These are phyloP conservation scores for Trametes sanguinea DNA, from an alignment of 768 basidiomycete genomes.

Conservation along the genomic window DNA sequence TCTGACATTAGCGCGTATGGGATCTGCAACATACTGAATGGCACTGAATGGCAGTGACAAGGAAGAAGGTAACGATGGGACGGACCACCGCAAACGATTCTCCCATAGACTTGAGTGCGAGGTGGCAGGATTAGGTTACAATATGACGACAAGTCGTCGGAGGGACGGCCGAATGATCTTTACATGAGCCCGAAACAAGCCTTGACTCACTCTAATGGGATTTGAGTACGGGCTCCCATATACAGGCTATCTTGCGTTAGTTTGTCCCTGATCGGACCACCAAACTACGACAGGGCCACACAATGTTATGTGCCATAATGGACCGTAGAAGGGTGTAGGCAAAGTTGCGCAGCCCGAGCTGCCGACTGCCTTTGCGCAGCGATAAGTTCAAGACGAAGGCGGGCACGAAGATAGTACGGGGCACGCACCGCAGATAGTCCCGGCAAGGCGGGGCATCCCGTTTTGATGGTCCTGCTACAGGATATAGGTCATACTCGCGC, in stretches of 20 bases:
- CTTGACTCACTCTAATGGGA: not conserved
- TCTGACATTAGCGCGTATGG: not conserved
- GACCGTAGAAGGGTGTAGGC: not conserved
- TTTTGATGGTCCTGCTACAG: not conserved
- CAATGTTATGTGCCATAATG: not conserved
- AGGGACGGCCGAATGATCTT: too few species aligned
- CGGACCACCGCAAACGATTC: not conserved
- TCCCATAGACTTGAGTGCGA: too few species aligned
- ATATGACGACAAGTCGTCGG: too few species aligned
- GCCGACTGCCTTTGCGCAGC: not conserved
- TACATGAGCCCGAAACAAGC: not conserved
- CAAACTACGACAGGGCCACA: not conserved
- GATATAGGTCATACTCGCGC: not conserved
- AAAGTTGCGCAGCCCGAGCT: not conserved
- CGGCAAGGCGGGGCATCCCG: too few species aligned
- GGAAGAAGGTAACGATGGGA: not conserved
- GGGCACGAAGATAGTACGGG: not conserved
- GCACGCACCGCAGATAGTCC: not conserved
- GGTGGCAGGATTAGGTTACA: too few species aligned
- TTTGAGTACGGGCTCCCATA: not conserved
- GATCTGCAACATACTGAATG: not conserved
- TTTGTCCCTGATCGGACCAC: not conserved
- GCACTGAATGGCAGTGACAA: not conserved
- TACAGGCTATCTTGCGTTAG: not conserved
- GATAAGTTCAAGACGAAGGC: not conserved